Evolutionary conservation across 2,329 filamentous ascomycete genomes (phyloP).

Genomic region (Didymella keratinophila): DNA sequence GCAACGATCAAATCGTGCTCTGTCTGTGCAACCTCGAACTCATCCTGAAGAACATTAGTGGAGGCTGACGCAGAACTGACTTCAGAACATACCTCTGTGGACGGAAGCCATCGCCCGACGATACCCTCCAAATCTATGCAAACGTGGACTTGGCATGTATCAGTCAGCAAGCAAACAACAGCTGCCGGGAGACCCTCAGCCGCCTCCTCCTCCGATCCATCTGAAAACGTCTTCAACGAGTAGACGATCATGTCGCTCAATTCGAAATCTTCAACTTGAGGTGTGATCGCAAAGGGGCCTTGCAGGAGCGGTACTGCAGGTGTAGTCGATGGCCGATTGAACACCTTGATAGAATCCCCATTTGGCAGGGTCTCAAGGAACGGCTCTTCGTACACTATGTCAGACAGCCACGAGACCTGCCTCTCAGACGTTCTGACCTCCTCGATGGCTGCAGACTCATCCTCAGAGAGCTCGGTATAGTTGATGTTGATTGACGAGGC

Average conservation of each 20-base stretch:
- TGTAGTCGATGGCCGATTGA: constrained; percentile 61
- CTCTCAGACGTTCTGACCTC: constrained; percentile 56
- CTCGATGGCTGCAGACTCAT: constrained; percentile 53
- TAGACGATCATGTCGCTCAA: constrained; percentile 68
- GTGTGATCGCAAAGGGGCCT: constrained; percentile 65
- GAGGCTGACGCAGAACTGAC: neutral
- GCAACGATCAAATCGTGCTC: constrained; percentile 49
- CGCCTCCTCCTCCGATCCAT: constrained; percentile 59
- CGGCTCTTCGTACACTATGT: constrained; percentile 58
- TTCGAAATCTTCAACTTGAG: constrained; percentile 62
- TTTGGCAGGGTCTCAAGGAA: constrained; percentile 51
- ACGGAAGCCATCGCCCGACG: constrained; percentile 69
- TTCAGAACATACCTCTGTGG: constrained; percentile 39
- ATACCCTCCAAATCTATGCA: constrained; percentile 69
- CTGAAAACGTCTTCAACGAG: constrained; percentile 57
- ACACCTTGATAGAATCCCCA: constrained; percentile 60
- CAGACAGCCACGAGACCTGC: constrained; percentile 66
- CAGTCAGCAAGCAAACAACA: constrained; percentile 65
- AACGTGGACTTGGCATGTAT: constrained; percentile 63
- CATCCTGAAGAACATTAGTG: constrained; percentile 27
- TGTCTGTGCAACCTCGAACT: constrained; percentile 27
- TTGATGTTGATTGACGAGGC: constrained; percentile 84
- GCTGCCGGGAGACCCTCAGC: constrained; percentile 63
- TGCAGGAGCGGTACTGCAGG: constrained; percentile 67
- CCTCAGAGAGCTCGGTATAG: constrained; percentile 40